Conservation (phyloP, 352 stramenopile species). For the Globisporangium canariense region DNA sequence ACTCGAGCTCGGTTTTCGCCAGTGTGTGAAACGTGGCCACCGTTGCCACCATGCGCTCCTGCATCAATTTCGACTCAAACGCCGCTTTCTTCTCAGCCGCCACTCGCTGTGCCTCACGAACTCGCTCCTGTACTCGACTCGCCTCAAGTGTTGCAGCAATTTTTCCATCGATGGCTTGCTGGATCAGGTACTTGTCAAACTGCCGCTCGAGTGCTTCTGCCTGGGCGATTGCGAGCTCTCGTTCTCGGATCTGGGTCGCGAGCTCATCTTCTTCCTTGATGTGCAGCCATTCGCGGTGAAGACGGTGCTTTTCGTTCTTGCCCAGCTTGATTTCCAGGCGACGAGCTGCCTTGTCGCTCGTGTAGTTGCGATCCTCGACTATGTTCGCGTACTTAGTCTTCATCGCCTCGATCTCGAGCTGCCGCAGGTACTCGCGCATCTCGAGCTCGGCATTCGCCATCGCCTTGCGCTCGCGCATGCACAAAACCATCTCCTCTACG, state of each 20-base stretch:
- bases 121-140: constrained; percentile 31
- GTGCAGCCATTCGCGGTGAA: constrained; percentile 66
- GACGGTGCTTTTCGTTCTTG: constrained; percentile 74
- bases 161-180: constrained; percentile 54
- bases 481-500: constrained; percentile 53
- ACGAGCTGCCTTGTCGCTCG: constrained; percentile 62
- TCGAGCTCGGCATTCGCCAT: constrained; percentile 66
- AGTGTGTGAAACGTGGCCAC: constrained; percentile 49
- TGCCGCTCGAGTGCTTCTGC: constrained; percentile 46
- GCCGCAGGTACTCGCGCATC: constrained; percentile 64
- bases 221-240: constrained; percentile 35
- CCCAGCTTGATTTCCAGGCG: constrained; percentile 74
- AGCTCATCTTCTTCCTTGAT: constrained; percentile 68
- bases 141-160: constrained; percentile 45
- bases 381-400: constrained; percentile 75
- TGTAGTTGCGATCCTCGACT: constrained; percentile 51
- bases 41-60: constrained; percentile 61
- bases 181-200: constrained; percentile 59
- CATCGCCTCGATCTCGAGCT: constrained; percentile 64
- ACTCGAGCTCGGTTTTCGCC: constrained; percentile 31
- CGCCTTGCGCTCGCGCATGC: constrained; percentile 55
- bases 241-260: constrained; percentile 52
- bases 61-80: constrained; percentile 57
- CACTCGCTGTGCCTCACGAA: constrained; percentile 45
- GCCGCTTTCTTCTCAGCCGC: constrained; percentile 36